Evolutionary conservation across 768 basidiomycete species (phyloP).

Genomic region (Lyophyllum shimeji): DNA sequence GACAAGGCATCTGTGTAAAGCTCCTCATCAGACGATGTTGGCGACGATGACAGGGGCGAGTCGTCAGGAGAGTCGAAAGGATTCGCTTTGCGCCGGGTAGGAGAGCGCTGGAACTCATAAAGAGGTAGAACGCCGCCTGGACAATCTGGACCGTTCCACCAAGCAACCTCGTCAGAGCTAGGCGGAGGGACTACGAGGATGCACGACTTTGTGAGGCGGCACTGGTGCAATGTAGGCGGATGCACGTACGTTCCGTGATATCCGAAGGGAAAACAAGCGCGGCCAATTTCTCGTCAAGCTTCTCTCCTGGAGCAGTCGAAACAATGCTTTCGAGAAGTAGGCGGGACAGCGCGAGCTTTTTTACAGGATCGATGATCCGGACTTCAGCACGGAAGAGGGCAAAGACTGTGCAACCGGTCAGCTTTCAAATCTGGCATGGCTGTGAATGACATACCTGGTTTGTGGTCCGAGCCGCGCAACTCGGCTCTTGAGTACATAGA

Average conservation of each 20-base stretch:
- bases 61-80: conserved; percentile 74
- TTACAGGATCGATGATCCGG: conserved; percentile 74
- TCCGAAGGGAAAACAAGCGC: conserved; percentile 49
- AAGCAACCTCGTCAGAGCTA: conserved; percentile 71
- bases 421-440: conserved; percentile 2
- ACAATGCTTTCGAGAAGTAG: conserved; percentile 65
- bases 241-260: conserved; percentile 42
- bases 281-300: conserved; percentile 70
- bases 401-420: conserved; percentile 57
- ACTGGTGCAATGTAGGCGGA: background rate
- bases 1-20: conserved; percentile 72
- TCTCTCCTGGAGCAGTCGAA: conserved; percentile 64
- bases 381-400: conserved; percentile 79
- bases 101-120: conserved; percentile 35
- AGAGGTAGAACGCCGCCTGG: conserved; percentile 56
- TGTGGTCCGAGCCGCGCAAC: conserved; percentile 90
- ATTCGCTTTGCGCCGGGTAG: conserved; percentile 42
- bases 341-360: conserved; percentile 68
- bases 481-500: conserved; percentile 83
- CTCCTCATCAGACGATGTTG: conserved; percentile 85
- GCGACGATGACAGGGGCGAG: conserved; percentile 70
- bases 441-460: conserved; percentile 60
- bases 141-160: conserved; percentile 76
- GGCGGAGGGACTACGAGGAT: conserved; percentile 71
- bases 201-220: background rate